A percentile compares a stretch with the other conserved stretches of the same genome.
Evolutionary conservation across 148 eudicot genomes (phyloP).

Genomic region (Camellia sinensis): DNA sequence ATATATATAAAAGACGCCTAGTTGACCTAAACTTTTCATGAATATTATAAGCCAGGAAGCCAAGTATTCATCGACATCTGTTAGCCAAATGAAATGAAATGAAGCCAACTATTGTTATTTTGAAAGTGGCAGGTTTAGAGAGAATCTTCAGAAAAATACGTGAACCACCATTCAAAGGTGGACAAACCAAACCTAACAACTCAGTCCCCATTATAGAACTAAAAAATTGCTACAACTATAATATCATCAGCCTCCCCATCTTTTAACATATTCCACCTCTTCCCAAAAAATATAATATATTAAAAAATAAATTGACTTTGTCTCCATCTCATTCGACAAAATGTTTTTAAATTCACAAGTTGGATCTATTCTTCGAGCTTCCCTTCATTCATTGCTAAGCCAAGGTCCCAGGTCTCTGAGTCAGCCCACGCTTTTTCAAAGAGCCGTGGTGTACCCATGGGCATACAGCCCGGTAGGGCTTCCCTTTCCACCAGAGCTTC

Average conservation of each 20-base stretch:
- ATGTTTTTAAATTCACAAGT: background rate
- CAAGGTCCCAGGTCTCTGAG: too few relatives aligned
- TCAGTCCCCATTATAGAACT: background rate
- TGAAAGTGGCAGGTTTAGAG: background rate
- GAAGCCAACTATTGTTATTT: background rate
- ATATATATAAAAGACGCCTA: too few relatives aligned
- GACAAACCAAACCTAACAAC: background rate
- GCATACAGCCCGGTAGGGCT: too few relatives aligned
- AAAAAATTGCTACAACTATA: background rate
- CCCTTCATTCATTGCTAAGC: too few relatives aligned
- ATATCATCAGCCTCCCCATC: background rate
- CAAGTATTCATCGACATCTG: background rate
- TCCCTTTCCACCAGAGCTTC: too few relatives aligned
- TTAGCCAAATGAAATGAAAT: background rate
- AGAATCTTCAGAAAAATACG: background rate
- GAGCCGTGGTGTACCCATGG: too few relatives aligned
- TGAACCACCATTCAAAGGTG: slow-evolving; percentile 1
- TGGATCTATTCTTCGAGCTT: background rate
- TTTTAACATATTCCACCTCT: background rate
- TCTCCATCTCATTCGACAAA: background rate
- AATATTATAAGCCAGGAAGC: background rate
- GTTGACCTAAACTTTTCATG: too few relatives aligned
- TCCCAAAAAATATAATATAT: background rate
- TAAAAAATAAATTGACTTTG: background rate
- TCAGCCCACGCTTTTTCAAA: too few relatives aligned